phyloP scores from a whole-genome alignment of 495 filamentous ascomycete genomes.

The Wilcoxina mikolae region DNA sequence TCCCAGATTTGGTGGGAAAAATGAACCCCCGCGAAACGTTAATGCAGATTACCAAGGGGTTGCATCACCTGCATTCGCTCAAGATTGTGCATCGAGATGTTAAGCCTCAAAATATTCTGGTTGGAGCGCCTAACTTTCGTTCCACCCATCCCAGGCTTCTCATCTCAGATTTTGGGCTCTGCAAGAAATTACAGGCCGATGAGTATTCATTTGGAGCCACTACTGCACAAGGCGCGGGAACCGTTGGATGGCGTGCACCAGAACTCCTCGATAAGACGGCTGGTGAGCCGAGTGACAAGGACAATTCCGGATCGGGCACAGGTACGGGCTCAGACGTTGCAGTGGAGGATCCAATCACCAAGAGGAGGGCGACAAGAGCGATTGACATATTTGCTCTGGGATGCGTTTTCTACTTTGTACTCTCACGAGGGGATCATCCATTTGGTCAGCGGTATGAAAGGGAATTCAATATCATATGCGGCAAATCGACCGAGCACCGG shows the following conservation, averaged over 20 bases:
- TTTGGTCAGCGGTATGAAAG: constrained; percentile 92
- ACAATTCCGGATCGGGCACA: constrained; percentile 24
- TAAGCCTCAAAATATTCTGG: constrained; percentile 93
- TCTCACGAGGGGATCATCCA: constrained; percentile 81
- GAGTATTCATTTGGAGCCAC: constrained; percentile 89
- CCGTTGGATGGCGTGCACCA: constrained; percentile 88
- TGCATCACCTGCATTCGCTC: constrained; percentile 76
- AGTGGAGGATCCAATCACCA: constrained; percentile 47
- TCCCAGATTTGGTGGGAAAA: constrained; percentile 41
- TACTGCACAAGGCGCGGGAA: constrained; percentile 84
- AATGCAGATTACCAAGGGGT: constrained; percentile 70
- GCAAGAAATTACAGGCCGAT: constrained; percentile 93
- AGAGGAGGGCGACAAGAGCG: constrained; percentile 74
- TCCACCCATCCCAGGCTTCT: constrained; percentile 57
- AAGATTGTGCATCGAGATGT: constrained; percentile 94
- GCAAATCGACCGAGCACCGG: constrained; percentile 44
- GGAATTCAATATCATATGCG: constrained; percentile 90
- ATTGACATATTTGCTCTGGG: constrained; percentile 96
- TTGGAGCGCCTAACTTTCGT: constrained; percentile 45
- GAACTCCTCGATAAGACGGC: constrained; percentile 75
- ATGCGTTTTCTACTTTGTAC: constrained; percentile 90
- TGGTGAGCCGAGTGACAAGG: constrained; percentile 24
- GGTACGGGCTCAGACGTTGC: constrained; percentile 42
- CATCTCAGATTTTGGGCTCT: constrained; percentile 94
- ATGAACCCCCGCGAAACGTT: constrained; percentile 51